Evolutionary conservation across 345 rosid genomes (phyloP).

Genomic region (Salix suchowensis): DNA sequence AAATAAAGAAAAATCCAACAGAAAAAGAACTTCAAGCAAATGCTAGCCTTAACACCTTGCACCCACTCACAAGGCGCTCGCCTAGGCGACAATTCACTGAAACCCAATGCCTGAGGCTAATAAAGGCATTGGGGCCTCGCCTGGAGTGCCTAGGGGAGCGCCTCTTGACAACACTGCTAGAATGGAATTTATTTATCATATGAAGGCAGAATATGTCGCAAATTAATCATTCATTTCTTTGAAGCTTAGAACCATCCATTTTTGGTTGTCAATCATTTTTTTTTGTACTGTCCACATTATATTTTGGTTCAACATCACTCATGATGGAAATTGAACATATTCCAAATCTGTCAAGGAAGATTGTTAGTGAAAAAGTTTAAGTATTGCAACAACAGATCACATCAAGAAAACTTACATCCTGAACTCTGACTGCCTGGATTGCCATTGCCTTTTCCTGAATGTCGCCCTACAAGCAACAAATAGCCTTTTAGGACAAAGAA

Average conservation of each 20-base stretch:
- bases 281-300: not conserved
- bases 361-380: not conserved
- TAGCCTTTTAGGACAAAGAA: conserved; percentile 12
- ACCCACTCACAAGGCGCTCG: too few species aligned
- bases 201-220: not conserved
- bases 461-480: conserved; percentile 61
- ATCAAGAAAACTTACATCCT: conserved; percentile 61
- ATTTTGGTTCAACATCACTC: not conserved
- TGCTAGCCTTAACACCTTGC: too few species aligned
- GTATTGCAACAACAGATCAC: not conserved
- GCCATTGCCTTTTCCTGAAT: conserved; percentile 90
- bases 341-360: not conserved
- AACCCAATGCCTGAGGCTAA: too few species aligned
- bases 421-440: conserved; percentile 84
- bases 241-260: not conserved
- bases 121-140: too few species aligned
- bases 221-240: not conserved
- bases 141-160: too few species aligned
- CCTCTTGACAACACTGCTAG: too few species aligned
- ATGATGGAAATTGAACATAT: not conserved
- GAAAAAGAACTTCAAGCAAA: too few species aligned
- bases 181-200: not conserved
- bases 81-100: too few species aligned
- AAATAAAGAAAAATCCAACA: too few species aligned
- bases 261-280: not conserved